These are phyloP conservation scores for Saccharomycopsis hybrid DNA, from an alignment of 1,139 yeast species.

Conservation along the genomic window DNA sequence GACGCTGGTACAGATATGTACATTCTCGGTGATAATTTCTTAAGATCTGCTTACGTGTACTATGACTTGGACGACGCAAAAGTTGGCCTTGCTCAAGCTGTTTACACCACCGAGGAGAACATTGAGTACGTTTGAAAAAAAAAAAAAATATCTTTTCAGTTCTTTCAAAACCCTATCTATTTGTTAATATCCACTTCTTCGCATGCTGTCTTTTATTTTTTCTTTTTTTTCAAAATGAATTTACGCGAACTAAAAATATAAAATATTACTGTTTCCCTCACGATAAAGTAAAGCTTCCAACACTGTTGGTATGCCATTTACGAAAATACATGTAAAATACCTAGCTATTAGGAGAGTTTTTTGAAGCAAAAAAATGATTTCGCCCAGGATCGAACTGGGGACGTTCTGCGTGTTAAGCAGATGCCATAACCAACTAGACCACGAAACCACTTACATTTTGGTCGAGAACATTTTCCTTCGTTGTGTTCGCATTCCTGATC, in stretches of 20 bases:
- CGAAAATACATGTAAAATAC: too few relatives aligned
- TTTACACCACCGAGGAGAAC: constrained; percentile 24
- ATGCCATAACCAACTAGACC: constrained; percentile 99
- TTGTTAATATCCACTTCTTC: too few relatives aligned
- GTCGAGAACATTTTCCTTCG: too few relatives aligned
- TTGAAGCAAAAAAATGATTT: constrained; percentile 47
- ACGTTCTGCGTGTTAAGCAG: constrained; percentile 99
- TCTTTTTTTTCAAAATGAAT: not conserved
- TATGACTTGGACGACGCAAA: constrained; percentile 47
- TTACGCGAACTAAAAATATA: not conserved
- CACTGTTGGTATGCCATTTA: too few relatives aligned
- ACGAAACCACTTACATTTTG: constrained; percentile 45
- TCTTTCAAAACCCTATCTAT: too few relatives aligned
- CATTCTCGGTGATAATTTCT: constrained; percentile 47
- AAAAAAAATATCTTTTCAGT: too few relatives aligned
- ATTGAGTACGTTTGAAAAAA: constrained; percentile 15
- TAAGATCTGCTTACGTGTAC: constrained; percentile 48
- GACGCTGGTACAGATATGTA: constrained; percentile 24
- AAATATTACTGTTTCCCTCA: too few relatives aligned
- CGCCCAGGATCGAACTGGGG: constrained; percentile 99
- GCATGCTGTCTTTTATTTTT: not conserved
- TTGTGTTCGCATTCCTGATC: too few relatives aligned
- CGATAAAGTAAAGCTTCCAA: too few relatives aligned
- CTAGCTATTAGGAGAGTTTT: too few relatives aligned
- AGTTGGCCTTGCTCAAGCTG: constrained; percentile 42